phyloP scores from a whole-genome alignment of 2,329 filamentous ascomycete species.

The Exophiala phaeomuriformis region DNA sequence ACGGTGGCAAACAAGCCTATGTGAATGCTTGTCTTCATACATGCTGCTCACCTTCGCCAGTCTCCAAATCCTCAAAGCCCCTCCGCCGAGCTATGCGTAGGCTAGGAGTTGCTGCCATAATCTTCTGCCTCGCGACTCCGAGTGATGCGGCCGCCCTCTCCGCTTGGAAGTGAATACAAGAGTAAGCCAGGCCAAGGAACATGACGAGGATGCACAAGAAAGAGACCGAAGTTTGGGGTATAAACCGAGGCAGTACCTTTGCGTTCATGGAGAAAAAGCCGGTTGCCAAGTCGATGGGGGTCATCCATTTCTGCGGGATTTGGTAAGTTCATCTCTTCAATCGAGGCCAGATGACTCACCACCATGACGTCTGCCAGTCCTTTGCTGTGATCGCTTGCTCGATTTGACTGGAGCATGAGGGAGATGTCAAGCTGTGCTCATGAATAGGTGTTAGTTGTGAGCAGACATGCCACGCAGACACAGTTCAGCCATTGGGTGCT shows the following conservation, averaged over 20 bases:
- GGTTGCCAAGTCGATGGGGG: not conserved
- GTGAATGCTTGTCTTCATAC: too few species aligned
- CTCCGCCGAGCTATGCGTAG: not conserved
- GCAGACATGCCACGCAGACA: not conserved
- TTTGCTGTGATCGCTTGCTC: not conserved
- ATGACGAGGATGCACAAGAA: not conserved
- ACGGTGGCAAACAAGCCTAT: too few species aligned
- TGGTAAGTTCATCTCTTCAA: not conserved
- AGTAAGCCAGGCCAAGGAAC: not conserved
- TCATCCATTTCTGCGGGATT: not conserved
- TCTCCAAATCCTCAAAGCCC: not conserved
- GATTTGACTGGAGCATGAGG: not conserved
- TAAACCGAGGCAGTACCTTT: not conserved
- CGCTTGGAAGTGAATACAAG: not conserved
- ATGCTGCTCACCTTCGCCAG: too few species aligned
- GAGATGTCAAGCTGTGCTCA: not conserved
- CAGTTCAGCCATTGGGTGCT: not conserved
- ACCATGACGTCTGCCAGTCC: not conserved
- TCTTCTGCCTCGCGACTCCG: not conserved
- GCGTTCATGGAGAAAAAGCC: not conserved
- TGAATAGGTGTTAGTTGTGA: not conserved
- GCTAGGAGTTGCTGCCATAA: not conserved
- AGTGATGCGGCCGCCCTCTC: not conserved
- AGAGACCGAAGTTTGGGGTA: not conserved
- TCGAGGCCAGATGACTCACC: not conserved